Evolutionary conservation across 2,329 filamentous ascomycete genomes (phyloP).

Genomic region (Pyricularia grisea): DNA sequence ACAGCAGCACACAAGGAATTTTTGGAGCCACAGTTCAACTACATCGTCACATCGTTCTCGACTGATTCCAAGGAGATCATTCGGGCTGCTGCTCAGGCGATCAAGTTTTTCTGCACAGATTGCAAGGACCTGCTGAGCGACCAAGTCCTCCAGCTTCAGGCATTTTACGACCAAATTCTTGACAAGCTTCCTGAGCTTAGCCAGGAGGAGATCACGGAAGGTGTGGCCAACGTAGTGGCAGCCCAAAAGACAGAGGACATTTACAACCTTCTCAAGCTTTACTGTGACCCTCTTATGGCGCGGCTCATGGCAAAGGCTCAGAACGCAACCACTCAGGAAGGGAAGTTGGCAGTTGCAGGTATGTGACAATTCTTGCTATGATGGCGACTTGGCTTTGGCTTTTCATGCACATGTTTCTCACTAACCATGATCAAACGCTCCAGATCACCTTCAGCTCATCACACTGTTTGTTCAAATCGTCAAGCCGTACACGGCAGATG

Average conservation of each 20-base stretch:
- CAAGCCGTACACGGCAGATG: constrained; percentile 63
- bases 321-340: constrained; percentile 69
- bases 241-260: constrained; percentile 74
- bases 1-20: constrained; percentile 90
- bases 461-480: constrained; percentile 79
- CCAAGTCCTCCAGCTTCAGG: constrained; percentile 78
- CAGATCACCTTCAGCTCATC: constrained; percentile 83
- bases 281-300: constrained; percentile 83
- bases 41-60: constrained; percentile 88
- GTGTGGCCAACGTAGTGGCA: constrained; percentile 84
- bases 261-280: constrained; percentile 80
- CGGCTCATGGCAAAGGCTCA: constrained; percentile 83
- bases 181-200: constrained; percentile 77
- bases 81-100: constrained; percentile 81
- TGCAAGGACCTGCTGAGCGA: constrained; percentile 78
- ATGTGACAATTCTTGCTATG: constrained; percentile 17
- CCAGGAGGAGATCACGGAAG: constrained; percentile 94
- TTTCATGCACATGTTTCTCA: neutral
- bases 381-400: neutral
- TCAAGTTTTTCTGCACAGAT: constrained; percentile 96
- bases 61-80: constrained; percentile 85
- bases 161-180: constrained; percentile 84
- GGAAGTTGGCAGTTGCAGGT: constrained; percentile 80
- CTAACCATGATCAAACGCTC: constrained; percentile 11
- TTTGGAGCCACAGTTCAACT: constrained; percentile 85